These are phyloP conservation scores for Calonectria pteridis DNA, from an alignment of 2,329 filamentous ascomycete species.

Conservation along the genomic window DNA sequence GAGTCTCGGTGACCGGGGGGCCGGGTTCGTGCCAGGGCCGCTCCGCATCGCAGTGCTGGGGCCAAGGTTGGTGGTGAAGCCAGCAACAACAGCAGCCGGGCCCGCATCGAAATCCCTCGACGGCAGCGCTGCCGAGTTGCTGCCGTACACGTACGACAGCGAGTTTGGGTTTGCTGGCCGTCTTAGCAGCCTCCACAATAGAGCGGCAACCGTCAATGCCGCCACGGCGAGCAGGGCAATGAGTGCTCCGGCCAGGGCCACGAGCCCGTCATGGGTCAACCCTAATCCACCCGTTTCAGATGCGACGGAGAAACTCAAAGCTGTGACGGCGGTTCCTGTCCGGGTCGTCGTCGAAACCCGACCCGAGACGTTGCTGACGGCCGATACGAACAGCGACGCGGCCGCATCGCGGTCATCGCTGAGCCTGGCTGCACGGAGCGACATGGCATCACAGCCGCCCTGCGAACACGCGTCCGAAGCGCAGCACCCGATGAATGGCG, in stretches of 20 bases:
- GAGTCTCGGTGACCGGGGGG: conserved; percentile 1
- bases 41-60: not conserved
- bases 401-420: conserved; percentile 18
- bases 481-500: conserved; percentile 57
- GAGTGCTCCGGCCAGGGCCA: conserved; percentile 2
- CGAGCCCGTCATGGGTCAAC: not conserved
- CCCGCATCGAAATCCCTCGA: not conserved
- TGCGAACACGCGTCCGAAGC: conserved; percentile 36
- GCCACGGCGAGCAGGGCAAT: not conserved
- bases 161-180: not conserved
- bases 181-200: not conserved
- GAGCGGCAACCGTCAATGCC: not conserved
- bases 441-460: conserved; percentile 24
- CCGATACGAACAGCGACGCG: not conserved
- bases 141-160: not conserved
- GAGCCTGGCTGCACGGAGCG: conserved; percentile 34
- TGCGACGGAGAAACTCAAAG: not conserved
- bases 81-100: not conserved
- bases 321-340: not conserved
- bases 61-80: not conserved
- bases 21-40: not conserved
- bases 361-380: not conserved
- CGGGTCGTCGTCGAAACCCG: not conserved
- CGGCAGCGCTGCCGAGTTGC: not conserved
- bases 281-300: conserved; percentile 2